Base-by-base conservation (phyloP, 148 eudicot genomes). In the Nepenthes gracilis region DNA sequence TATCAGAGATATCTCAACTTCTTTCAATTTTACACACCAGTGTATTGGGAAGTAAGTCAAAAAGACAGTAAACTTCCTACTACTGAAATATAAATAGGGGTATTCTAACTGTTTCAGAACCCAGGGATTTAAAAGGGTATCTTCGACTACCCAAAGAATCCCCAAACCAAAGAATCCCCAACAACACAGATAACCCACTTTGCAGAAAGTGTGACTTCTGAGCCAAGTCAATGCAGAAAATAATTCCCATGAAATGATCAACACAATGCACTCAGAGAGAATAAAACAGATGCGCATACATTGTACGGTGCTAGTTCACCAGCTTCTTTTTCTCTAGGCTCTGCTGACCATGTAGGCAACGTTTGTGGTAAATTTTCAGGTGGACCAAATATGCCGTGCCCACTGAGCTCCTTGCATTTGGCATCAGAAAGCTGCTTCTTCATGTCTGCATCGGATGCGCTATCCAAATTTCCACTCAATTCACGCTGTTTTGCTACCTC, bases 401-500 rank as follows among this genome's bases (percentile, higher is more conserved):
- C 70, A 59, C 70, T 66, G 48, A 66, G 70, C 57, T 66, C 70
- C 57, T 66, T 66, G 63, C 63, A 58, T 23, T 66, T 66, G 4
- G 70, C 70, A 66, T 66, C 57, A 4, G 70, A 66, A 8, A 58
- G 47, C 23, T 66, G 70, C 54, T 66, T 66, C 63, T 66, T 49
- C 36, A 66, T 14, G 6, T 15, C 47, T 34, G 56, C 57, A 12
- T 66, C 70, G 8, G 56, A 58, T 36, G 47, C 0, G 36, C 70
- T 58, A 38, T 66, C 70, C 54, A 66, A n/a, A 23, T 58, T 66
- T 1, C 70, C 70, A 6, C 70, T 66, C 49, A 66, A 52, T 49
- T 66, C 70, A 1, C 70, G 70, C 57, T 58, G 70, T 47, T 66
- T 66, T 58, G 70, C 70, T 23, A 58, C 70, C 70, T 66, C 70